Evolutionary conservation across 2,329 filamentous ascomycete species (phyloP), one percentile per base, ranked within the genome.

Genomic region (Rosellinia necatrix): DNA sequence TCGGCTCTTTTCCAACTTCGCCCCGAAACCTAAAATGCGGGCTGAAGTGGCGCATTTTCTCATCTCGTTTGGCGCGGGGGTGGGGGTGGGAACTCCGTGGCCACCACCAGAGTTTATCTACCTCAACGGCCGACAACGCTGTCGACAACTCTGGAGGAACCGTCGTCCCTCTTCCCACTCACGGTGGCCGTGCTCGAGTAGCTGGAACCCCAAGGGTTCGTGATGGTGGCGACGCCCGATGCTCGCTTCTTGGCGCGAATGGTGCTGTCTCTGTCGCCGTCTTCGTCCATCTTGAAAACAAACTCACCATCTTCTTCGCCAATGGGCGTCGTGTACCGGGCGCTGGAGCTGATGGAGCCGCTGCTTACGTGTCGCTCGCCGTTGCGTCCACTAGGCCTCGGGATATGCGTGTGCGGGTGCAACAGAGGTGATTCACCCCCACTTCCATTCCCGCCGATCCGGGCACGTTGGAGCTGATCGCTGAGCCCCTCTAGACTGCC

Each of bases 201-300:
- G 63, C 65, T 71, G 52, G 70, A 68, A 13, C 68, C 64, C 65
- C 69, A 72, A 19, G 62, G 44, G 19, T 60, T 47, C 62, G 66
- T 62, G 43, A 63, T 64, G 15, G 65, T 67, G 49, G 62, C 66
- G 56, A 71, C 76, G 4, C 76, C 77, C 2, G 80, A 80, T 1
- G 70, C 74, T 52, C 80, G 77, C 71, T 82, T 83, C 48, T 78
- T 72, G 8, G 76, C 74, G 37, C 76, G 73, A 52, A 74, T 72
- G 15, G 75, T 73, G 9, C 71, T 71, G 32, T 79, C 74, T 19
- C 78, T 73, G 27, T 85, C 82, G 19, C 82, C 81, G 22, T 83
- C 82, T 52, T 85, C 82, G 62, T 87, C 84, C 84, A 87, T 87
- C 66, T 76, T 82, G 68, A 87, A 87, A 12, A 87, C 81, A 61